Evolutionary conservation across 1,139 yeast genomes (phyloP).

Genomic region (Geotrichum phurueaensis): DNA sequence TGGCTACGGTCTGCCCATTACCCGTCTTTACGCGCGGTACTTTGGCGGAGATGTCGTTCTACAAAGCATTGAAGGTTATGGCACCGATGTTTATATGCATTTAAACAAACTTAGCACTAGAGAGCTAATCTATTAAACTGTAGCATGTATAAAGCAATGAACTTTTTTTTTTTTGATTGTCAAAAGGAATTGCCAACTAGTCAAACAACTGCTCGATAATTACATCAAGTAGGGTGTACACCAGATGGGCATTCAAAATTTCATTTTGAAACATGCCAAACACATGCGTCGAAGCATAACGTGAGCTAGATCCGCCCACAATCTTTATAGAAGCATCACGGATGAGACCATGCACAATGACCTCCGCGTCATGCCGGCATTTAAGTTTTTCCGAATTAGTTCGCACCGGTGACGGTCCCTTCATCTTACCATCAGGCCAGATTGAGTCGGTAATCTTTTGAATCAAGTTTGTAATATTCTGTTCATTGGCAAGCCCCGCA

Average conservation of each 20-base stretch:
- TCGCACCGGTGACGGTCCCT: conserved; percentile 18
- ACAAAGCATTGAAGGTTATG: conserved; percentile 79
- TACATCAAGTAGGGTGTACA: conserved; percentile 53
- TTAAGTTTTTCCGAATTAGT: conserved; percentile 48
- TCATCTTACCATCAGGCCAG: conserved; percentile 56
- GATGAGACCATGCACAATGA: conserved; percentile 52
- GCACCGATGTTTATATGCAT: conserved; percentile 76
- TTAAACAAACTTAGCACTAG: conserved; percentile 45
- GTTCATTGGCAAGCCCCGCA: conserved; percentile 38
- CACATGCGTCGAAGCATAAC: conserved; percentile 53
- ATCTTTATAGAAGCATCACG: conserved; percentile 65
- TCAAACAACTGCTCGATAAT: conserved; percentile 41
- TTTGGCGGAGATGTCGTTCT: conserved; percentile 75
- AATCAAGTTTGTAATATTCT: conserved; percentile 45
- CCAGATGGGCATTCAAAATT: conserved; percentile 57
- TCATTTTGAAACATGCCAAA: conserved; percentile 73
- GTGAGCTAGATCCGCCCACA: conserved; percentile 64
- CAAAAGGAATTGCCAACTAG: neutral
- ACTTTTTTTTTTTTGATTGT: neutral
- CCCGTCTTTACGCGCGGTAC: conserved; percentile 68
- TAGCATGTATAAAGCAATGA: neutral
- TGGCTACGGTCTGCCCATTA: conserved; percentile 75
- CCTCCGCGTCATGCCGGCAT: conserved; percentile 54
- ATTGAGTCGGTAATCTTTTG: conserved; percentile 43
- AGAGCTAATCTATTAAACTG: conserved; percentile 16